Conservation (phyloP, 352 stramenopile genomes). For the Globisporangium emineosum region DNA sequence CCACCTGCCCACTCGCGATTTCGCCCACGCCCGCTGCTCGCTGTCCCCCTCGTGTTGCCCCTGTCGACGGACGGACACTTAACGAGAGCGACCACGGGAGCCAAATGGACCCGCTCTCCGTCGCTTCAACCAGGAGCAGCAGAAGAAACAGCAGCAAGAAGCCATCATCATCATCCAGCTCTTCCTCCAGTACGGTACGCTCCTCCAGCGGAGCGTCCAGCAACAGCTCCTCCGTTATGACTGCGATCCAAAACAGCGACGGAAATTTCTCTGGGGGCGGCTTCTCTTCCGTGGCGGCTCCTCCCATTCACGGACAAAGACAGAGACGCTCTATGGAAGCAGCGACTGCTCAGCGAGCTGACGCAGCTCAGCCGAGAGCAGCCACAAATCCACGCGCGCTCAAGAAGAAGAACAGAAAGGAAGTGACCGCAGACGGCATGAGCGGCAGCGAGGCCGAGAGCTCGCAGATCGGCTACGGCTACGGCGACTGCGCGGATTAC, state of each 20-base stretch:
- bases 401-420: background rate
- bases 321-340: background rate
- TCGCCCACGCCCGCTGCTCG: no score
- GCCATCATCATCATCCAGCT: background rate
- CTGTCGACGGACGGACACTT: background rate
- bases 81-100: background rate
- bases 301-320: background rate
- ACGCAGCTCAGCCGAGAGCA: background rate
- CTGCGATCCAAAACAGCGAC: background rate
- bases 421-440: background rate
- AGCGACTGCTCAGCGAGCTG: background rate
- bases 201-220: background rate
- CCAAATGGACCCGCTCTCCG: background rate
- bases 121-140: background rate
- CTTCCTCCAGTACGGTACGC: background rate
- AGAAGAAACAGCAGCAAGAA: background rate
- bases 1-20: background rate
- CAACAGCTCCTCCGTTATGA: background rate
- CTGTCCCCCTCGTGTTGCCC: background rate
- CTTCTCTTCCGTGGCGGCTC: conserved; percentile 2
- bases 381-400: background rate
- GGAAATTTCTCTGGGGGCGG: background rate
- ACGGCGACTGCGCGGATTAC: background rate
- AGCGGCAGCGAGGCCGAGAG: background rate
- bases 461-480: background rate